Evolutionary conservation across 2,329 filamentous ascomycete genomes (phyloP).

Genomic region (Aureobasidium sp.): DNA sequence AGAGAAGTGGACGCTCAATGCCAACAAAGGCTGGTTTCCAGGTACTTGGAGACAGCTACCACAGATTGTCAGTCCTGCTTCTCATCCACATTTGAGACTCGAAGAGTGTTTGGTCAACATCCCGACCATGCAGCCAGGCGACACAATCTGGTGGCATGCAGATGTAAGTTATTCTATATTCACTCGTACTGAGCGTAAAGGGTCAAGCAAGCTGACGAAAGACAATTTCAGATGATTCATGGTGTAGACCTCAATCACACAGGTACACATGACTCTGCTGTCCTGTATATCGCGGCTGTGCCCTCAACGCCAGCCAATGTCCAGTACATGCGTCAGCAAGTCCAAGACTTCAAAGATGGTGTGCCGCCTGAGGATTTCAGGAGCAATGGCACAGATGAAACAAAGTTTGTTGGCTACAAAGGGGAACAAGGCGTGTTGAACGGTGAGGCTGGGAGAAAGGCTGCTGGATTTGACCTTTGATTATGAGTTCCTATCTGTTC

Average conservation of each 20-base stretch:
- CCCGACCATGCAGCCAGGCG: neutral
- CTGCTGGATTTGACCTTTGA: neutral
- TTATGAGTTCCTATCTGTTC: too few species aligned
- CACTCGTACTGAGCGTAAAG: neutral
- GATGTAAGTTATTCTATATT: neutral
- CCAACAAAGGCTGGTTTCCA: neutral
- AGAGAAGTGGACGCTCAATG: conserved; percentile 4
- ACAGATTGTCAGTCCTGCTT: neutral
- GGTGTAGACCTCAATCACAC: conserved; percentile 4
- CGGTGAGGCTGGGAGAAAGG: neutral
- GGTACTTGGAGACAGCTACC: conserved; percentile 5
- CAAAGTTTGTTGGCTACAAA: neutral
- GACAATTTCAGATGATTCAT: neutral
- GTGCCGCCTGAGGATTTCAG: conserved; percentile 2
- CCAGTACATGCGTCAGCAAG: neutral
- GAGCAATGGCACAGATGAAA: neutral
- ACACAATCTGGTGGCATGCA: conserved; percentile 7
- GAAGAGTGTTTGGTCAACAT: conserved; percentile 10
- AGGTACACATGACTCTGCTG: neutral
- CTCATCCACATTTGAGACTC: conserved; percentile 7
- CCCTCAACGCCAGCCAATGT: neutral
- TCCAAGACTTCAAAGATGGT: neutral
- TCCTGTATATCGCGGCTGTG: conserved; percentile 6
- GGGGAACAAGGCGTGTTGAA: neutral
- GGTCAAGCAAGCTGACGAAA: neutral